Percentiles rank a stretch among this genome's conserved stretches.
Conservation (phyloP, 148 eudicot species). For the Chenopodium quinoa region DNA sequence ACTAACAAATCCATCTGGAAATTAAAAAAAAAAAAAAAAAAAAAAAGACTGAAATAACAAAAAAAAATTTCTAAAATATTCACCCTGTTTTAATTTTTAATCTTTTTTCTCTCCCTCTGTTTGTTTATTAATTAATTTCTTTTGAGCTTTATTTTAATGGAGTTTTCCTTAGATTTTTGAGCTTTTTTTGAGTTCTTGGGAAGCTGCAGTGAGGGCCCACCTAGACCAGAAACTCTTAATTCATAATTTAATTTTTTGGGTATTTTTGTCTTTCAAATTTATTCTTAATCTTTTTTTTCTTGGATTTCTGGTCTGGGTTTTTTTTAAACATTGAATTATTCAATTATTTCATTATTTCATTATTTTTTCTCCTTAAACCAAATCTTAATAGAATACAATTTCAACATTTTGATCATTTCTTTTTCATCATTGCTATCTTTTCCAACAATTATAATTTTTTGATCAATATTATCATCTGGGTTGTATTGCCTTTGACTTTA, state of each 20-base stretch:
- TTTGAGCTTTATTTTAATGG: neutral
- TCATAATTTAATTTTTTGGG: neutral
- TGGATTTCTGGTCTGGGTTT: conserved; percentile 31
- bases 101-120: too few relatives aligned
- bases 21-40: too few relatives aligned
- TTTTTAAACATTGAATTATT: conserved; percentile 11
- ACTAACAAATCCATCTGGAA: neutral
- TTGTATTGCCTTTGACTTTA: conserved; percentile 18
- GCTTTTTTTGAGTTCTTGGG: neutral
- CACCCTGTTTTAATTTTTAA: too few relatives aligned
- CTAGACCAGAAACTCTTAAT: conserved; percentile 12
- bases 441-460: neutral
- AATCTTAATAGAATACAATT: conserved; percentile 11
- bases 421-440: neutral
- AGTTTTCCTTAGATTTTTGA: neutral
- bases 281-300: conserved; percentile 4
- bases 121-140: neutral
- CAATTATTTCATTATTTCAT: conserved; percentile 9
- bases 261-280: neutral
- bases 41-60: neutral
- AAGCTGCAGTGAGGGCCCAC: conserved; percentile 14
- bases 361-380: neutral
- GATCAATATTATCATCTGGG: neutral
- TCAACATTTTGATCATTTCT: neutral
- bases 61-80: too few relatives aligned